Base-by-base conservation (phyloP, 495 filamentous ascomycete genomes). In the Tetracladium marchalianum region DNA sequence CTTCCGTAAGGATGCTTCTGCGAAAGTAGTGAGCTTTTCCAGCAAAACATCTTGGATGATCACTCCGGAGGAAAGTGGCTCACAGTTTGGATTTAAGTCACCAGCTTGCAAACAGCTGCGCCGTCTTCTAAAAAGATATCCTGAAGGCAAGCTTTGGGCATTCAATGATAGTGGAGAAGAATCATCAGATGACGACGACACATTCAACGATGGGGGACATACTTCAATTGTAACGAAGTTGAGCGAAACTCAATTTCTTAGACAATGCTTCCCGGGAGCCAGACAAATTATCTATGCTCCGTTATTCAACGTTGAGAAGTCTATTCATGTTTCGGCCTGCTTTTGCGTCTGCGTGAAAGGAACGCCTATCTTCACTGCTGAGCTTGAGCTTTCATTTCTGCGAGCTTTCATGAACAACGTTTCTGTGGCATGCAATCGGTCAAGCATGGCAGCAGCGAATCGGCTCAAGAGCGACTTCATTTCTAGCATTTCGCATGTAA, bases 231-330 rank as follows among this genome's bases (percentile, higher is more conserved):
- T 7, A 31, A 41, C 5, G 24, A 41, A 36, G 35, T 9, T 36
- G 22, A 27, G 22, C 22, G 39, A 18, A 15, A 18, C 39, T 18
- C 16, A 15, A 31, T 18, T 22, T 33, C 27, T 47, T 11, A 17
- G 6, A 13, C 11, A 12, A 11, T 32, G 47, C 34, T 63, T 79
- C 43, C 68, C 74, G 7, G 60, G 61, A 11, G 74, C 75, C 2
- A 65, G 66, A 35, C 75, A 67, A 35, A 50, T 76, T 11, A 58
- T 73, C 3, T 74, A 81, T 47, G 56, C 76, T n/a, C 81, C 82
- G 0, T 52, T 86, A 1, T 86, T 80, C 74, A 79, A 85, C 53
- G 68, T 75, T 12, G 73, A 76, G 35, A 68, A 66, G 27, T 43
- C 41, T 3, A 5, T n/a, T 13, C 33, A 13, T n/a, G 33, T 43